Evolutionary conservation across 768 basidiomycete species (phyloP), one percentile per base, ranked within the genome.

Genomic region (Russula ochroleuca): DNA sequence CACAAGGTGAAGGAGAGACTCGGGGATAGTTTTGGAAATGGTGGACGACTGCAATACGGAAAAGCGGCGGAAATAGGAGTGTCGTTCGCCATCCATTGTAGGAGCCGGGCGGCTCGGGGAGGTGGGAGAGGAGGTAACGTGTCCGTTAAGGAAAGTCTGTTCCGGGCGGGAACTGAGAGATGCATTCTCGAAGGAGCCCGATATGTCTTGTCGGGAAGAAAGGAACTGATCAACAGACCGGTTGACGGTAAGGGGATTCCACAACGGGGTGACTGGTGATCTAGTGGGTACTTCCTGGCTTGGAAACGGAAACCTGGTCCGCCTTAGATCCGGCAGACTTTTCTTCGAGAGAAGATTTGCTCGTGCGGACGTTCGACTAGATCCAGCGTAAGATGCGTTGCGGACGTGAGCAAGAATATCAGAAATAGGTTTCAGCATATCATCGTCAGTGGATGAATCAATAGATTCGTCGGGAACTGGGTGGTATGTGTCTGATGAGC

Each of bases 11-110:
- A 85, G 75, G 9, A 98, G 78, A 15, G 88, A 76, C 17, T 80
- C 76, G 0, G 95, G 91, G 10, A 97, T 81, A 21, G 85, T 79
- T 68, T 82, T 83, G 21, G 85, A 80, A 37, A 85, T 80, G 9
- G 79, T 76, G 37, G 83, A 81, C 1, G 78, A 75, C 1, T 89
- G 88, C 5, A 93, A 76, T 37, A 87, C 85, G 2, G 93, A 94
- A 25, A 96, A 79, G n/a, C 94, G 86, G 41, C 88, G 87, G 76
- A 99, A 99, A 75, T 99, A 98, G 1, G 92, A 90, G 70, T 93
- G 90, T 25, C 91, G 85, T 70, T 95, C 92, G 4, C 83, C 81
- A 47, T 92, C 85, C 74, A 90, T 84, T 5, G 85, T 79, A 21
- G 84, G 82, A 3, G 81, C 77, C 1, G 79, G 74, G 48, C 76